phyloP scores from a whole-genome alignment of 2,329 filamentous ascomycete species.

The Botrytis byssoidea region DNA sequence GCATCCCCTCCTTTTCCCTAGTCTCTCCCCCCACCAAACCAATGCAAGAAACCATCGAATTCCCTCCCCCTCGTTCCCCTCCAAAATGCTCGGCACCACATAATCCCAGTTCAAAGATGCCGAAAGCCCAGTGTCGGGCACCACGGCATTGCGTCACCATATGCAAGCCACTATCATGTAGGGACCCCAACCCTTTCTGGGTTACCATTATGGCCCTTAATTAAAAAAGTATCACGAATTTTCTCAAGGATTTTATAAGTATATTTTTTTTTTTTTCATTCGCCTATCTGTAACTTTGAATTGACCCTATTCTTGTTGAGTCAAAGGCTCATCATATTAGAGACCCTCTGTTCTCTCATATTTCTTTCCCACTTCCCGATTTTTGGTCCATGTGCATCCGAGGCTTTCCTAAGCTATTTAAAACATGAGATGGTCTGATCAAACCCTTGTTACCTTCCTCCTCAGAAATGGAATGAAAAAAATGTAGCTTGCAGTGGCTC shows the following conservation, averaged over 20 bases:
- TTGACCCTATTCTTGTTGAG: not conserved
- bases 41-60: not conserved
- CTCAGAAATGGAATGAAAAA: not conserved
- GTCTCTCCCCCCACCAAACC: not conserved
- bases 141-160: not conserved
- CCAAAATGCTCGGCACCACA: not conserved
- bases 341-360: not conserved
- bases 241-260: not conserved
- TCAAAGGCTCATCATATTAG: not conserved
- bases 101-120: not conserved
- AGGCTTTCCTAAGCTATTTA: not conserved
- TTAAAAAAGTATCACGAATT: not conserved
- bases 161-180: not conserved
- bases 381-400: not conserved
- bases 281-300: not conserved
- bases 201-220: not conserved
- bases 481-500: not conserved
- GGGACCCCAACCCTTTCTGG: not conserved
- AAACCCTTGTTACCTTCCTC: not conserved
- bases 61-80: not conserved
- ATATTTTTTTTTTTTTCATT: not conserved
- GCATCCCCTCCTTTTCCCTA: not conserved
- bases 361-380: not conserved
- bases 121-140: not conserved
- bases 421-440: not conserved